phyloP scores from a whole-genome alignment of 2,329 filamentous ascomycete genomes.

The Pestalotiopsis sp. region DNA sequence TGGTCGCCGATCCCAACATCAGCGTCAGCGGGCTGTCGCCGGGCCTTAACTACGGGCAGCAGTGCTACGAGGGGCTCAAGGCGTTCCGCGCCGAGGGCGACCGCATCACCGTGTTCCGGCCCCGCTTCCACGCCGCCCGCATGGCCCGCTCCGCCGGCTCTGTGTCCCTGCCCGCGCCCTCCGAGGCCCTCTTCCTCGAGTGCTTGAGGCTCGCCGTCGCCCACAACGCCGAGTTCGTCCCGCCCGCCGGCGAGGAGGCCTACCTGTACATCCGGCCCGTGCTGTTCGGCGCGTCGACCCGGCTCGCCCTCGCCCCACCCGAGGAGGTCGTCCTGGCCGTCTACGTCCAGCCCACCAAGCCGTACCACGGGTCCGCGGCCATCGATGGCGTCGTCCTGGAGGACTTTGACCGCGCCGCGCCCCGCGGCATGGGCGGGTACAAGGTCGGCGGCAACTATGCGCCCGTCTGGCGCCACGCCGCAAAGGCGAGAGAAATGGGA shows the following conservation, averaged over 20 bases:
- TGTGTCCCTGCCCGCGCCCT: background rate
- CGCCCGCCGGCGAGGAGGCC: slow-evolving; percentile 1
- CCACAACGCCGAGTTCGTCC: slow-evolving; percentile 8
- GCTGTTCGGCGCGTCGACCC: slow-evolving; percentile 8
- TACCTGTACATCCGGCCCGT: slow-evolving; percentile 12
- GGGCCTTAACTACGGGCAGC: slow-evolving; percentile 14
- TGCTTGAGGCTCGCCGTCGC: background rate
- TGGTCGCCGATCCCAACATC: slow-evolving; percentile 5
- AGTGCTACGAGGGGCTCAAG: slow-evolving; percentile 13
- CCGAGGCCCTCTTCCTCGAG: slow-evolving; percentile 7
- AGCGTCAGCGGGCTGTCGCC: slow-evolving; percentile 5
- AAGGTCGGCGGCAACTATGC: slow-evolving; percentile 15
- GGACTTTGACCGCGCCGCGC: slow-evolving; percentile 13
- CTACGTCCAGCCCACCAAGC: slow-evolving; percentile 6
- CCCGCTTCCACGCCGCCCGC: slow-evolving; percentile 3
- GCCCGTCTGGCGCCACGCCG: slow-evolving; percentile 4
- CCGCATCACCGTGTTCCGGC: slow-evolving; percentile 6
- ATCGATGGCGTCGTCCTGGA: slow-evolving; percentile 10
- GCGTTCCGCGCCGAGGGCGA: slow-evolving; percentile 8
- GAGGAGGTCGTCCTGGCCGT: slow-evolving; percentile 10
- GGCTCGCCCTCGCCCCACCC: background rate
- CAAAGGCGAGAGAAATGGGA: background rate
- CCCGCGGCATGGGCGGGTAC: slow-evolving; percentile 9
- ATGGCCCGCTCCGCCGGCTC: slow-evolving; percentile 9
- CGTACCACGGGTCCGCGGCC: slow-evolving; percentile 2